phyloP scores from a whole-genome alignment of 768 basidiomycete species.

The Rubroboletus pulcherrimus region DNA sequence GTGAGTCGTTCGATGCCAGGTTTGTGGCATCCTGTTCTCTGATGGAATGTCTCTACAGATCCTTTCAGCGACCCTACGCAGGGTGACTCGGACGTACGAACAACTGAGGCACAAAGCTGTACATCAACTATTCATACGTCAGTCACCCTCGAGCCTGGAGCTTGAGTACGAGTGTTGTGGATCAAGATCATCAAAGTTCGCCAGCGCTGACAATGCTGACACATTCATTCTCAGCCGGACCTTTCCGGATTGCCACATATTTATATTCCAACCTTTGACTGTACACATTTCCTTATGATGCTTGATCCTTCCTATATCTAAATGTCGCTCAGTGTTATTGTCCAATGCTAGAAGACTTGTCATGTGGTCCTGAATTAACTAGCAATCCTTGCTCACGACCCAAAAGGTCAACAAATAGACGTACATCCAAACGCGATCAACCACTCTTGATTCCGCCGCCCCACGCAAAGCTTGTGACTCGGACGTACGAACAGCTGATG shows the following conservation, averaged over 20 bases:
- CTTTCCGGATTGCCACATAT: not conserved
- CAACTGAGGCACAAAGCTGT: not conserved
- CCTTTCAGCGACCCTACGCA: not conserved
- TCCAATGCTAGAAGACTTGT: too few species aligned
- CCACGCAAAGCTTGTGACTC: too few species aligned
- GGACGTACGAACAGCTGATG: too few species aligned
- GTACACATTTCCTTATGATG: too few species aligned
- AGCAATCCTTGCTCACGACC: too few species aligned
- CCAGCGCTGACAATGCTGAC: not conserved
- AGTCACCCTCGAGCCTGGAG: not conserved
- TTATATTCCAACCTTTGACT: too few species aligned
- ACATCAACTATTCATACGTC: conserved; percentile 3
- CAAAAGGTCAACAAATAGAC: too few species aligned
- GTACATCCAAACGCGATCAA: too few species aligned
- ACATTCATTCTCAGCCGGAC: not conserved
- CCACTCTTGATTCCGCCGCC: too few species aligned
- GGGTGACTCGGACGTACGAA: conserved; percentile 15
- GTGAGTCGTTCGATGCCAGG: not conserved
- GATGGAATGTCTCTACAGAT: not conserved
- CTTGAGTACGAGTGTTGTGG: not conserved
- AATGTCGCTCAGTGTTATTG: too few species aligned
- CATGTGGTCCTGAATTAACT: too few species aligned
- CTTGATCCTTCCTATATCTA: too few species aligned
- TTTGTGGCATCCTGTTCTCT: not conserved
- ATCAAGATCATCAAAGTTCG: not conserved